phyloP scores from a whole-genome alignment of 2,329 filamentous ascomycete genomes.

The Triangularia verruculosa region DNA sequence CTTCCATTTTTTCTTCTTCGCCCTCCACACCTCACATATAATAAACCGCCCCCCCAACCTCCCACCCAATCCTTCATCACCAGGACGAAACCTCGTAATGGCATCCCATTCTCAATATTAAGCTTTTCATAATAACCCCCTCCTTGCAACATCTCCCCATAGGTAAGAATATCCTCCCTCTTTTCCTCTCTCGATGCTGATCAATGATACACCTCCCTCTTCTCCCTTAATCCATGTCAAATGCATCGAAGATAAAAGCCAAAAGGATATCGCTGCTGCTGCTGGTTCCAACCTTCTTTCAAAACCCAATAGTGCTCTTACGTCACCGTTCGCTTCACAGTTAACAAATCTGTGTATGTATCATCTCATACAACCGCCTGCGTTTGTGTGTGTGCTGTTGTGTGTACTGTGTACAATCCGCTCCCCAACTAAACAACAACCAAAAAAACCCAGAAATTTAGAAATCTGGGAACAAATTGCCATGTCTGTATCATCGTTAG shows the following conservation, averaged over 20 bases:
- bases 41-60: neutral
- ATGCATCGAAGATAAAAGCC: neutral
- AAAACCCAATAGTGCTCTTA: neutral
- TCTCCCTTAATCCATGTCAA: neutral
- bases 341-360: neutral
- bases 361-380: neutral
- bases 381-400: neutral
- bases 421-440: neutral
- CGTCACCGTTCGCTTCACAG: neutral
- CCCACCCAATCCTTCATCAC: too few species aligned
- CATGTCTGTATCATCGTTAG: conserved; percentile 51
- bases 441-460: neutral
- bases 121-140: neutral
- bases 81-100: too few species aligned
- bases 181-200: neutral
- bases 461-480: conserved; percentile 67
- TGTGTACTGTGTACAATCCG: neutral
- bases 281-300: too few species aligned
- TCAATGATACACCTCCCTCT: neutral
- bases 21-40: neutral
- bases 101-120: neutral
- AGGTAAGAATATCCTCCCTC: neutral
- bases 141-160: neutral
- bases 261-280: neutral
- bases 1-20: neutral